These are phyloP conservation scores for Selenicereus undatus DNA, from an alignment of 148 eudicot species.

Conservation along the genomic window DNA sequence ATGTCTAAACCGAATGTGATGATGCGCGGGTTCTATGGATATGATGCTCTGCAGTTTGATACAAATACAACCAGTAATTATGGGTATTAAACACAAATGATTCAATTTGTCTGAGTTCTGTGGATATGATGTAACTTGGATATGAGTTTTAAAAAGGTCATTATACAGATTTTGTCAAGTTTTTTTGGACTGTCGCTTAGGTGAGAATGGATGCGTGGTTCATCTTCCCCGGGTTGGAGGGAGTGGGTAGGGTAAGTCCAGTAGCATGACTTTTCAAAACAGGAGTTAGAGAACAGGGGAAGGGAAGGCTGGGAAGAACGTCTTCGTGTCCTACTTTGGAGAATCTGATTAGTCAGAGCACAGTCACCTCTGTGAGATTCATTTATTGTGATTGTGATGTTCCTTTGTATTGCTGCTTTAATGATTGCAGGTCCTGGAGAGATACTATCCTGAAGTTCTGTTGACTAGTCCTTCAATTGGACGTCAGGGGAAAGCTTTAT, in stretches of 20 bases:
- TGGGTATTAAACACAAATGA: not conserved
- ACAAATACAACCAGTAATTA: not conserved
- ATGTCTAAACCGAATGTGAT: too few relatives aligned
- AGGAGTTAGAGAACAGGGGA: not conserved
- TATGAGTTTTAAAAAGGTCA: not conserved
- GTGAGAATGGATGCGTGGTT: not conserved
- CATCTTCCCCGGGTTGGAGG: not conserved
- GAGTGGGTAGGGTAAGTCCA: not conserved
- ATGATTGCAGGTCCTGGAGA: slow-evolving; percentile 61
- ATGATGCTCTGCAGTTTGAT: not conserved
- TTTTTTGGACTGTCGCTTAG: not conserved
- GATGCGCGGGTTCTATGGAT: too few relatives aligned
- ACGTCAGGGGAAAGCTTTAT: slow-evolving; percentile 90
- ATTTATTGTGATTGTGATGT: not conserved
- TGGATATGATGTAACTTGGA: not conserved
- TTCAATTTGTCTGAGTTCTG: not conserved
- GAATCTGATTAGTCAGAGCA: not conserved
- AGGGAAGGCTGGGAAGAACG: not conserved
- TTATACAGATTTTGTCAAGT: not conserved
- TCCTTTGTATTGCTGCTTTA: not conserved
- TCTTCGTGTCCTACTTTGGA: not conserved
- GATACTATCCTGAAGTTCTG: slow-evolving; percentile 59
- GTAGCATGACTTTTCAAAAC: not conserved
- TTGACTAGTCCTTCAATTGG: slow-evolving; percentile 62
- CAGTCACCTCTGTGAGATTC: not conserved